Evolutionary conservation across 2,329 filamentous ascomycete species (phyloP).

Genomic region (Colletotrichum abscissum): DNA sequence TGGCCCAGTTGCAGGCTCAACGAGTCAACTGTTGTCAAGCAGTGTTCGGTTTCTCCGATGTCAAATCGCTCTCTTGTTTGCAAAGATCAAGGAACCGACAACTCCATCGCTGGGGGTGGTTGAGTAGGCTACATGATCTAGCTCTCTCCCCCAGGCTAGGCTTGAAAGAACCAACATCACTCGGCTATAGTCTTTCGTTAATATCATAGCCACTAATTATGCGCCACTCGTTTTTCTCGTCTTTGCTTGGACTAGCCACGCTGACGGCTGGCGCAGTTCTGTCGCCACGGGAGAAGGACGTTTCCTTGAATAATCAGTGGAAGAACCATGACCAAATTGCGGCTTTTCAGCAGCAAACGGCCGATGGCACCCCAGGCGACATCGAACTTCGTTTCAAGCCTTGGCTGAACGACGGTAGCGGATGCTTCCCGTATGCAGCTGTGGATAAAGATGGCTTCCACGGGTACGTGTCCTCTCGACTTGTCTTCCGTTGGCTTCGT

Average conservation of each 20-base stretch:
- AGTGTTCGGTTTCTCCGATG: not conserved
- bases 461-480: not conserved
- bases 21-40: not conserved
- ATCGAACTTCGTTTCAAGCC: slow-evolving; percentile 13
- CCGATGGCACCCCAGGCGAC: not conserved
- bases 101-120: not conserved
- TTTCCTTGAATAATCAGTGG: not conserved
- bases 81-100: not conserved
- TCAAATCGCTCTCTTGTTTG: not conserved
- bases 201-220: not conserved
- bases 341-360: not conserved
- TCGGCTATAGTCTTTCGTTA: not conserved
- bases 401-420: not conserved
- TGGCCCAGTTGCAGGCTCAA: not conserved
- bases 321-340: not conserved
- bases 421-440: slow-evolving; percentile 9
- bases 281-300: not conserved
- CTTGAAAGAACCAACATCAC: no score
- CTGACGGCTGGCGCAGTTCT: not conserved
- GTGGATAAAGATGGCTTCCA: slow-evolving; percentile 12
- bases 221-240: not conserved
- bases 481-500: not conserved
- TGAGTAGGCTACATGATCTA: not conserved
- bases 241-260: not conserved
- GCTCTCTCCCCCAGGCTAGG: not conserved